Base-by-base conservation (phyloP, 2,329 filamentous ascomycete species). In the Aaosphaeria arxii region DNA sequence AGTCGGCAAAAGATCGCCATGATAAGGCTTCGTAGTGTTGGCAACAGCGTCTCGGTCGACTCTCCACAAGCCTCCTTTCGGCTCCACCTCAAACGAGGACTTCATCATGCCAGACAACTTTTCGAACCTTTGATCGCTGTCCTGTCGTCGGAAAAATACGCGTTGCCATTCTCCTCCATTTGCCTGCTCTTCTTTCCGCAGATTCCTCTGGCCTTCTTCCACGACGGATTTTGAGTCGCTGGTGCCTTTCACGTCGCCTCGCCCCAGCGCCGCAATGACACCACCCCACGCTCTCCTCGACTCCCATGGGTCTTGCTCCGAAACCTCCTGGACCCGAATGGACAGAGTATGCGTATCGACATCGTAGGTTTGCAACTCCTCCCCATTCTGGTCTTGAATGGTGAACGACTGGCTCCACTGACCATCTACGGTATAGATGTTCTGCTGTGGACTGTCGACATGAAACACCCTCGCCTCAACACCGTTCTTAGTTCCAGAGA, bases 261-360 rank as follows among this genome's bases (percentile, higher is more conserved):
- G 50, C n/a, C 61, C 55, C 39, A 76, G 59, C 1, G 67, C 64
- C 11, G 65, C 53, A 40, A 73, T 71, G 5, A 74, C 71, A 5
- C 63, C 67, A 7, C 57, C 48, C 74, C 74, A 77, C 5, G 74
- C 74, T 51, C 62, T 71, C 11, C 73, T 57, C 24, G 70, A 71
- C 52, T 77, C 74, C 72, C 72, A 77, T 11, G 41, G 41, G 5
- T 76, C 73, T 47, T 76, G 73, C 30, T 71, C 53, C 1, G 66
- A 57, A 4, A 70, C 40, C 11, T 68, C 61, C 7, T 58, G 50
- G 13, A 61, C 59, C n/a, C 49, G 51, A 36, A 63, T 58, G 13
- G 49, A 58, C 31, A 50, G 33, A n/a, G 56, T 58, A 7, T 47
- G 40, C 3, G 57, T 48, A 7, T 55, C 55, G 6, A 63, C 61